Evolutionary conservation across 2,329 filamentous ascomycete species (phyloP).

Genomic region (Bisporella sp.): DNA sequence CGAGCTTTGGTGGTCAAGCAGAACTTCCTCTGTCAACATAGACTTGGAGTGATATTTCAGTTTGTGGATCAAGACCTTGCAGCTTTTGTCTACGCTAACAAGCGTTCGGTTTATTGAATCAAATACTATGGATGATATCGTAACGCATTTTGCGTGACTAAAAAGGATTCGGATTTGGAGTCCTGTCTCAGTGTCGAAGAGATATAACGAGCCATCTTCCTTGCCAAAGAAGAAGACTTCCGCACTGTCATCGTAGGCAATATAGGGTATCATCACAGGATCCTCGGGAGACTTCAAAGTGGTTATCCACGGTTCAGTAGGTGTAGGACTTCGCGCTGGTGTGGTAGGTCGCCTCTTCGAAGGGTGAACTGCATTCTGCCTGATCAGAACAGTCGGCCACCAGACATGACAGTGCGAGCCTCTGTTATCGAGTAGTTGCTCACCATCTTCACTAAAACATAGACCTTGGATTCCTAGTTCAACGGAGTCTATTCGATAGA

Average conservation of each 20-base stretch:
- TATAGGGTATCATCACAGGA: not conserved
- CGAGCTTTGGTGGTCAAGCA: too few species aligned
- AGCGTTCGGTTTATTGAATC: not conserved
- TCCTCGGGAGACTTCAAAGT: not conserved
- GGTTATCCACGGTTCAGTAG: not conserved
- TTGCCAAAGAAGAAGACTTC: not conserved
- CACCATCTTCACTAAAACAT: too few species aligned
- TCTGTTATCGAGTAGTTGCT: too few species aligned
- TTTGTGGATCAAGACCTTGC: too few species aligned
- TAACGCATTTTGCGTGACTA: not conserved
- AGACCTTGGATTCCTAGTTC: too few species aligned
- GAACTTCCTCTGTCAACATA: too few species aligned
- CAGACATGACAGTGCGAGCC: too few species aligned
- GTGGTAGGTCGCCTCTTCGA: not conserved
- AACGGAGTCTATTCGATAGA: not conserved
- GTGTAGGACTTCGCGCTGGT: not conserved
- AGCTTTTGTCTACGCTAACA: too few species aligned
- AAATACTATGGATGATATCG: not conserved
- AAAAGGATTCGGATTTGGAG: not conserved
- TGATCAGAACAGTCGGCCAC: not conserved
- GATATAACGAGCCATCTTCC: not conserved
- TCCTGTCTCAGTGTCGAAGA: constrained; percentile 33
- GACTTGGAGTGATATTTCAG: too few species aligned
- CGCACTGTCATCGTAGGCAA: not conserved
- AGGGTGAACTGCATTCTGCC: too few species aligned